Evolutionary conservation across 2,329 filamentous ascomycete genomes (phyloP).

Genomic region (Colletotrichum lupini): DNA sequence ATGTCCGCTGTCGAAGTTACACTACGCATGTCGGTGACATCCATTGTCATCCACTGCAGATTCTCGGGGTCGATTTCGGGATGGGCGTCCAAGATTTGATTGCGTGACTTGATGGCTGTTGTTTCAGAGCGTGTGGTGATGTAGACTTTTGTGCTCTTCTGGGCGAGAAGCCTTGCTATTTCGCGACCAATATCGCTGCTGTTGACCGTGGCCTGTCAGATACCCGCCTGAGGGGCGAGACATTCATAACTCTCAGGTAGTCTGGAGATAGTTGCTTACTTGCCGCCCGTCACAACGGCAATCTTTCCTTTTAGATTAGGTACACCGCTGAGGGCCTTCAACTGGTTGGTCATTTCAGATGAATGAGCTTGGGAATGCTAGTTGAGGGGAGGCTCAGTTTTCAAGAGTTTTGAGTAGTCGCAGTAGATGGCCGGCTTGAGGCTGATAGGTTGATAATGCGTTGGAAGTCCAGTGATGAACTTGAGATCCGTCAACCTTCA

Average conservation of each 20-base stretch:
- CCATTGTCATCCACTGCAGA: conserved; percentile 39
- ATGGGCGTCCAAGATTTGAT: neutral
- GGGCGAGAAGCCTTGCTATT: conserved; percentile 39
- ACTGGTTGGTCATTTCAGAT: too few relatives aligned
- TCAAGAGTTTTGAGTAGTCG: accelerated
- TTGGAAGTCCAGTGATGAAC: too few relatives aligned
- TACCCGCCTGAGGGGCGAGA: neutral
- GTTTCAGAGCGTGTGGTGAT: conserved; percentile 37
- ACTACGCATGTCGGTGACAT: conserved; percentile 37
- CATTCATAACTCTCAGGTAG: too few relatives aligned
- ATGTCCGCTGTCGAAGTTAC: conserved; percentile 32
- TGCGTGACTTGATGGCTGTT: conserved; percentile 29
- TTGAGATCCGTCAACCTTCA: too few relatives aligned
- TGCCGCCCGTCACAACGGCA: conserved; percentile 41
- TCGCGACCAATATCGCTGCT: conserved; percentile 40
- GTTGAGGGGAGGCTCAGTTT: too few relatives aligned
- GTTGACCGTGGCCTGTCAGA: neutral
- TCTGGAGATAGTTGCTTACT: conserved; percentile 34
- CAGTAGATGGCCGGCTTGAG: too few relatives aligned
- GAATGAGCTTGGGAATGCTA: too few relatives aligned
- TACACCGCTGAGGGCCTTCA: too few relatives aligned
- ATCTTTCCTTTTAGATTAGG: conserved; percentile 38
- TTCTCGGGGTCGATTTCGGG: conserved; percentile 18
- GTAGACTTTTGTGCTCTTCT: conserved; percentile 41
- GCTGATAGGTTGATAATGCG: too few relatives aligned